Conservation (phyloP, 139 green algal species). For the Chlamydomonas eustigma region DNA sequence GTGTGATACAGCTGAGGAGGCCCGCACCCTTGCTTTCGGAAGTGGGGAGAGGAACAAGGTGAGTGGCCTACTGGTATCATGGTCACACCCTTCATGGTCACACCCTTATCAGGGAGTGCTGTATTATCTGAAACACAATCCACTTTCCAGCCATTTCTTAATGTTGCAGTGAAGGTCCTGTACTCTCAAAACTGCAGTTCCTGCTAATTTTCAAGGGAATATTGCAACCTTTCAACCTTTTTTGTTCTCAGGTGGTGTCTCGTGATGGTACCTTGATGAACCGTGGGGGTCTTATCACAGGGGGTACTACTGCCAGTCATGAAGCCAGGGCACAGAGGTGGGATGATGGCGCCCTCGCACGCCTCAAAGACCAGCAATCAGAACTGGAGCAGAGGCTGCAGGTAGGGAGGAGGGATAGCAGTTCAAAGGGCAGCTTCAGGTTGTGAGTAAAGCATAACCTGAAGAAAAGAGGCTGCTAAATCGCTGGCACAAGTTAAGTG, state of each 20-base stretch:
- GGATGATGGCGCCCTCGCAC: slow-evolving; percentile 4
- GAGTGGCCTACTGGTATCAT: neutral
- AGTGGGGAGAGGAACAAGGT: slow-evolving; percentile 55
- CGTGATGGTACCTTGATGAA: slow-evolving; percentile 84
- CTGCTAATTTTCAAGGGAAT: neutral
- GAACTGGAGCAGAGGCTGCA: slow-evolving; percentile 23
- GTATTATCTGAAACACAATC: no score
- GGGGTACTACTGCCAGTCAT: slow-evolving; percentile 9
- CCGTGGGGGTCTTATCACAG: slow-evolving; percentile 44
- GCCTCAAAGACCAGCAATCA: slow-evolving; percentile 11
- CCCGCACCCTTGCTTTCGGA: slow-evolving; percentile 64
- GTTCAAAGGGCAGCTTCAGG: neutral
- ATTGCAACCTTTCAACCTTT: neutral
- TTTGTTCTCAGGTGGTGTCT: slow-evolving; percentile 37
- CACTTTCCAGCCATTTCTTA: no score
- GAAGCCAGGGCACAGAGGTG: slow-evolving; percentile 59
- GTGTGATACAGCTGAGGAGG: slow-evolving; percentile 80
- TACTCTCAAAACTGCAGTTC: no score
- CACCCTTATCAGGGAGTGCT: no score
- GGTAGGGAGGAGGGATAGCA: neutral
- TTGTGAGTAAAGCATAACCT: no score
- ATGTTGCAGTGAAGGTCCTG: no score
- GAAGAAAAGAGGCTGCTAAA: no score
- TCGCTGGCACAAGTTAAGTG: no score
- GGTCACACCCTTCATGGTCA: no score